Evolutionary conservation across 257 asterid genomes (phyloP).

Genomic region (Paulownia fortunei): DNA sequence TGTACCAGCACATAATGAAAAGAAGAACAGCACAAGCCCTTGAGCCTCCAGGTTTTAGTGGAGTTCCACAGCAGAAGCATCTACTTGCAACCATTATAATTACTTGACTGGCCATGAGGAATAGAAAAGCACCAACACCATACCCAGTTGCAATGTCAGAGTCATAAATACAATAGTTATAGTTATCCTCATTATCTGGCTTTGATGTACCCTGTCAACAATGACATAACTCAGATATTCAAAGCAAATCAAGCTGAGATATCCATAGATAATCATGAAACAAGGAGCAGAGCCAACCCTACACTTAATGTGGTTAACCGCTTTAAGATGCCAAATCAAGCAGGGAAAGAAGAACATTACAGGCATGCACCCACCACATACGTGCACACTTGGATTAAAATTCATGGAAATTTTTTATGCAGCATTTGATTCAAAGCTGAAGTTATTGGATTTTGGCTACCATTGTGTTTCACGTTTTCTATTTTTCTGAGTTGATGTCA

Average conservation of each 20-base stretch:
- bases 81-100: slow-evolving; percentile 75
- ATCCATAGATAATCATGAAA: slow-evolving; percentile 8
- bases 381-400: background rate
- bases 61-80: slow-evolving; percentile 90
- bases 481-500: background rate
- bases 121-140: slow-evolving; percentile 86
- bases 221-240: slow-evolving; percentile 7
- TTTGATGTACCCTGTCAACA: slow-evolving; percentile 49
- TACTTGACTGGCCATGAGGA: slow-evolving; percentile 77
- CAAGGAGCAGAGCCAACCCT: background rate
- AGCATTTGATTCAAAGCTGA: background rate
- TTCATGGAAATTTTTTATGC: background rate
- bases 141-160: slow-evolving; percentile 88
- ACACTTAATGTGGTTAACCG: background rate
- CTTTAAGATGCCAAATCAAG: slow-evolving; percentile 2
- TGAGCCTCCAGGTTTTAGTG: slow-evolving; percentile 89
- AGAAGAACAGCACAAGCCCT: slow-evolving; percentile 88
- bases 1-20: slow-evolving; percentile 86
- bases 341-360: background rate
- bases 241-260: slow-evolving; percentile 3
- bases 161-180: slow-evolving; percentile 66
- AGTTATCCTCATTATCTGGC: slow-evolving; percentile 46
- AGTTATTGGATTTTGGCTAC: background rate
- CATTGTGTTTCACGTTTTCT: background rate
- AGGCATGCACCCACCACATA: background rate